Percentiles rank a stretch among this genome's conserved stretches.
Conservation (phyloP, 352 stramenopile genomes). For the Globisporangium mamillatum region DNA sequence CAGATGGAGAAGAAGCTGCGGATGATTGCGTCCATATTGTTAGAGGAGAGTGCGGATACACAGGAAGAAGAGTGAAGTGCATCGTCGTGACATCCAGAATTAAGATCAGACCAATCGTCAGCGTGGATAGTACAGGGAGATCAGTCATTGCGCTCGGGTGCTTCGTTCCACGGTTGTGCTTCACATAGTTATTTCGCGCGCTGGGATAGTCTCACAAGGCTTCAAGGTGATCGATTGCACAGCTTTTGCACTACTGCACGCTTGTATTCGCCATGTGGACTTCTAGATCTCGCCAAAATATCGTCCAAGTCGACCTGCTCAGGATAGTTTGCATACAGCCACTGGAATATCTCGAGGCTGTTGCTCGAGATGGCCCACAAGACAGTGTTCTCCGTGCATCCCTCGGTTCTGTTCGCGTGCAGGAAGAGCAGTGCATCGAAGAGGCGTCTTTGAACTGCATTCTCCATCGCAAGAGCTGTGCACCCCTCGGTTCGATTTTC, state of each 20-base stretch:
- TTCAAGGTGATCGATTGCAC: neutral
- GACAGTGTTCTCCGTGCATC: neutral
- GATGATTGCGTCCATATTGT: constrained; percentile 10
- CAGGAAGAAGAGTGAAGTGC: constrained; percentile 8
- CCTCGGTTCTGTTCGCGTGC: constrained; percentile 2
- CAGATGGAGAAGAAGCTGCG: constrained; percentile 14
- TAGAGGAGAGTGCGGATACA: constrained; percentile 2
- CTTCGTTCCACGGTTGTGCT: neutral
- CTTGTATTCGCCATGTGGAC: neutral
- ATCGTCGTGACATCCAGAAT: neutral
- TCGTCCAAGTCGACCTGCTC: neutral
- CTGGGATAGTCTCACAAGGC: neutral
- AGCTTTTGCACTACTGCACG: neutral
- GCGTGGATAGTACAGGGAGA: neutral
- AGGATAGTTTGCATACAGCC: neutral
- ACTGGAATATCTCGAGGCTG: constrained; percentile 6
- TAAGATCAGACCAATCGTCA: neutral
- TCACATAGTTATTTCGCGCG: neutral
- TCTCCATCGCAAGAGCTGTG: neutral
- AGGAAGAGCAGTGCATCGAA: constrained; percentile 1
- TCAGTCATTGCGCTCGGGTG: neutral
- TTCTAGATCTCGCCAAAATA: neutral
- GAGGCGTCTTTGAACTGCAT: neutral
- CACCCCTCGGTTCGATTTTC: neutral
- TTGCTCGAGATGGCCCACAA: neutral